Evolutionary conservation across 2,329 filamentous ascomycete species (phyloP).

Genomic region (Trichoderma atroviride): DNA sequence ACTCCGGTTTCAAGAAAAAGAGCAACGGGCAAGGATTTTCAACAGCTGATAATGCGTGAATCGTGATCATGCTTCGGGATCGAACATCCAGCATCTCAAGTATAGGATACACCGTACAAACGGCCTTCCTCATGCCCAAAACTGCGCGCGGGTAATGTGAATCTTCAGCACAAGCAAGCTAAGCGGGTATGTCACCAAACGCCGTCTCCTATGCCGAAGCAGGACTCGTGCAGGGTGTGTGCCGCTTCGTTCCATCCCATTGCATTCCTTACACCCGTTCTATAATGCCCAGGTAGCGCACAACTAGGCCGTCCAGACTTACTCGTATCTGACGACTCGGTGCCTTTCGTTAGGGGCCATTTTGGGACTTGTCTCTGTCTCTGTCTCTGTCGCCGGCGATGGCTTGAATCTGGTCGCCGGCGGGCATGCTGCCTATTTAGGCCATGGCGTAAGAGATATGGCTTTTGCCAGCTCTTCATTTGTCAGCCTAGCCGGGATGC

Average conservation of each 20-base stretch:
- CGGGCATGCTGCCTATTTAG: constrained; percentile 33
- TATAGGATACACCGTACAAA: background rate
- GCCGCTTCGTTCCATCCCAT: background rate
- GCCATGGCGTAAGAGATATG: constrained; percentile 17
- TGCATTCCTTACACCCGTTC: constrained; percentile 6
- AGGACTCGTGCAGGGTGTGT: background rate
- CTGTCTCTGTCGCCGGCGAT: constrained; percentile 13
- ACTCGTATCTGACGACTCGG: constrained; percentile 24
- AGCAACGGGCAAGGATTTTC: constrained; percentile 23
- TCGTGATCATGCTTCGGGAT: constrained; percentile 1
- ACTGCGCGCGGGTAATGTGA: background rate
- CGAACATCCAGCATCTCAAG: background rate
- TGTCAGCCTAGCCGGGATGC: constrained; percentile 26
- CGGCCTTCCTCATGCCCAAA: background rate
- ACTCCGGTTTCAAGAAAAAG: constrained; percentile 22
- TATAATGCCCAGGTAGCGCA: background rate
- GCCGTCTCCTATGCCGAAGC: background rate
- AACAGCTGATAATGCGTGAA: background rate
- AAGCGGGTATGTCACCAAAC: background rate
- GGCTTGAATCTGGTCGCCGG: background rate
- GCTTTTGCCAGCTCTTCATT: constrained; percentile 18
- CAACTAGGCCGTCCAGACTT: background rate
- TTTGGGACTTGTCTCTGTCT: constrained; percentile 11
- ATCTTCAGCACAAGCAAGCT: constrained; percentile 13
- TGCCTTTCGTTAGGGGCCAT: constrained; percentile 1